A percentile compares a stretch with the other conserved stretches of the same genome.
phyloP scores from a whole-genome alignment of 1,284 basidiomycete species.

The Psilocybe mexicana region DNA sequence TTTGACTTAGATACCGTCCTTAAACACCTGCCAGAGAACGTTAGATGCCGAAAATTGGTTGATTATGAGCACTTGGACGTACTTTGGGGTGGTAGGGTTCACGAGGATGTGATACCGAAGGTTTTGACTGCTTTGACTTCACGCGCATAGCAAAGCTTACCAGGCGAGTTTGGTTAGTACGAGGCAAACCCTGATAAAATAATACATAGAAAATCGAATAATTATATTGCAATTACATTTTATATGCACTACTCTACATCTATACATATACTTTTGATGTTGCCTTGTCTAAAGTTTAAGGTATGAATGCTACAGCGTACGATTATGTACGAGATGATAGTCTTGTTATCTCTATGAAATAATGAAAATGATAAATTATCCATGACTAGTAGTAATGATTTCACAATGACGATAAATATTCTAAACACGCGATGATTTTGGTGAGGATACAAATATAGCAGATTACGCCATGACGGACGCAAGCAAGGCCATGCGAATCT shows the following conservation, averaged over 20 bases:
- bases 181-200: not conserved
- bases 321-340: no score
- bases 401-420: not conserved
- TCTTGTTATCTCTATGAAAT: no score
- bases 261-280: no score
- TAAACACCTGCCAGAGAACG: constrained; percentile 16
- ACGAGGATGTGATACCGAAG: constrained; percentile 22
- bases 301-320: no score
- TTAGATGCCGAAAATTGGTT: constrained; percentile 7
- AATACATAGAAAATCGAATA: not conserved
- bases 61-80: constrained; percentile 24
- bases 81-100: constrained; percentile 22
- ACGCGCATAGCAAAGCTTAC: not conserved
- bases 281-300: no score
- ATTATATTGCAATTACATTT: no score
- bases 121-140: constrained; percentile 15
- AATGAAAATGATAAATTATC: no score
- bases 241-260: no score
- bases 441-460: not conserved
- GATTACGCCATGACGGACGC: constrained; percentile 41
- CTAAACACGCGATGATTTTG: not conserved
- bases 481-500: constrained; percentile 49
- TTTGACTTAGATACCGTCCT: constrained; percentile 12
- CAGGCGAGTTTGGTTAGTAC: not conserved
- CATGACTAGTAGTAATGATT: no score